Conservation (phyloP, 2,329 filamentous ascomycete species). For the Penicillium sp. region DNA sequence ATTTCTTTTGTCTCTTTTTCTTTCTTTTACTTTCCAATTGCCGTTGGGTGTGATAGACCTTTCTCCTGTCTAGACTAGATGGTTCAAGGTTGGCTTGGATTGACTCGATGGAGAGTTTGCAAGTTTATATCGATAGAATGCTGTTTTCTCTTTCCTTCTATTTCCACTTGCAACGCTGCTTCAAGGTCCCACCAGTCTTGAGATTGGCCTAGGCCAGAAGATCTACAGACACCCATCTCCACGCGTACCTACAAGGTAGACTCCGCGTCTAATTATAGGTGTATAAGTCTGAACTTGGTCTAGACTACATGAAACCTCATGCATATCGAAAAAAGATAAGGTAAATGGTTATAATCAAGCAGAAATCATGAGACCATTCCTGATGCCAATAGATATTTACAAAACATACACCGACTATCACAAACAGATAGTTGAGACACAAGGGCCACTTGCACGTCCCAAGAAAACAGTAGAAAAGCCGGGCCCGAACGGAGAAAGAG, state of each 20-base stretch:
- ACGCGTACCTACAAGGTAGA: too few relatives aligned
- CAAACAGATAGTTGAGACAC: conserved; percentile 21
- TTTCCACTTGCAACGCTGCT: not conserved
- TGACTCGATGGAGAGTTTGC: not conserved
- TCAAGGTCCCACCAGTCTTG: too few relatives aligned
- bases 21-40: not conserved
- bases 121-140: not conserved
- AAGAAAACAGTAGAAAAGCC: conserved; percentile 23
- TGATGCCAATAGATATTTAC: conserved; percentile 40
- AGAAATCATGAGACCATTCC: conserved; percentile 32
- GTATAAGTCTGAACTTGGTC: not conserved
- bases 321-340: conserved; percentile 2
- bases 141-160: not conserved
- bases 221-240: not conserved
- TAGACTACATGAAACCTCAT: not conserved
- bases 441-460: conserved; percentile 22
- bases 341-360: conserved; percentile 10
- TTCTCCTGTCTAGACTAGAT: not conserved
- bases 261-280: not conserved
- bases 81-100: not conserved
- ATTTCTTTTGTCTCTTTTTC: conserved; percentile 7
- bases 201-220: not conserved
- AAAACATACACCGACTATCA: conserved; percentile 23
- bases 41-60: not conserved
- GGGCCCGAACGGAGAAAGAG: conserved; percentile 9